phyloP scores from a whole-genome alignment of 352 stramenopile species.

The Ochromonadaceae sp. region DNA sequence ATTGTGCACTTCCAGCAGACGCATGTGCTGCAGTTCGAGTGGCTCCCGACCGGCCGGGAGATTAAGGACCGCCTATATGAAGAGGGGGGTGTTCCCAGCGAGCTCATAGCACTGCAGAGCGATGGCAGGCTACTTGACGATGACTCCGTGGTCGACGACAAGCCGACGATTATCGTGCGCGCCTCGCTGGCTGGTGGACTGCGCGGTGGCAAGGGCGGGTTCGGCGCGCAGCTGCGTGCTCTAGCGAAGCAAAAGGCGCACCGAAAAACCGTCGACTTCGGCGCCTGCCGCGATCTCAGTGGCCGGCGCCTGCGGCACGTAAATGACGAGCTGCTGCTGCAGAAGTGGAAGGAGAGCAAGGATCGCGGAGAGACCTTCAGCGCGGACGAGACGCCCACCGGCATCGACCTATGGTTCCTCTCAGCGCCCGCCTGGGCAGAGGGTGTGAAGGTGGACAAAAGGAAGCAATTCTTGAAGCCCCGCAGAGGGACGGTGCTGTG shows the following conservation, averaged over 20 bases:
- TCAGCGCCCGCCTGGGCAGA: slow-evolving; percentile 3
- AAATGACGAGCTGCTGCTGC: slow-evolving; percentile 48
- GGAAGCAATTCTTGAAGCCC: not conserved
- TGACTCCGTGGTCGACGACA: too few relatives aligned
- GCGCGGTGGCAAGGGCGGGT: slow-evolving; percentile 16
- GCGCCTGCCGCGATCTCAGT: slow-evolving; percentile 65
- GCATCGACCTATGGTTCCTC: slow-evolving; percentile 15
- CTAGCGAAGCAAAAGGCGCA: slow-evolving; percentile 38
- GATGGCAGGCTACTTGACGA: too few relatives aligned
- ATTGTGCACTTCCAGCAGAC: too few relatives aligned
- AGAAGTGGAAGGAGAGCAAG: not conserved
- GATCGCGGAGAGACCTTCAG: not conserved
- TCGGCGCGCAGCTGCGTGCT: not conserved
- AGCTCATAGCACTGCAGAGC: too few relatives aligned
- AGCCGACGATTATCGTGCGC: too few relatives aligned
- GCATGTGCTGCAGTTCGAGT: too few relatives aligned
- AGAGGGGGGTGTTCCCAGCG: too few relatives aligned
- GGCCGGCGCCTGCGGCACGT: slow-evolving; percentile 61
- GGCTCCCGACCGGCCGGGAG: too few relatives aligned
- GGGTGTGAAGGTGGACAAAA: not conserved
- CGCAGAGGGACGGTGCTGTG: slow-evolving; percentile 11
- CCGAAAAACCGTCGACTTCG: slow-evolving; percentile 58
- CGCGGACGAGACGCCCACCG: slow-evolving; percentile 1
- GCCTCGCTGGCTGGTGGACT: too few relatives aligned
- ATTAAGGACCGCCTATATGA: too few relatives aligned